A percentile compares a stretch with the other conserved stretches of the same genome.
Conservation (phyloP, 441 rosid genomes). For the Populus trichocarpa region DNA sequence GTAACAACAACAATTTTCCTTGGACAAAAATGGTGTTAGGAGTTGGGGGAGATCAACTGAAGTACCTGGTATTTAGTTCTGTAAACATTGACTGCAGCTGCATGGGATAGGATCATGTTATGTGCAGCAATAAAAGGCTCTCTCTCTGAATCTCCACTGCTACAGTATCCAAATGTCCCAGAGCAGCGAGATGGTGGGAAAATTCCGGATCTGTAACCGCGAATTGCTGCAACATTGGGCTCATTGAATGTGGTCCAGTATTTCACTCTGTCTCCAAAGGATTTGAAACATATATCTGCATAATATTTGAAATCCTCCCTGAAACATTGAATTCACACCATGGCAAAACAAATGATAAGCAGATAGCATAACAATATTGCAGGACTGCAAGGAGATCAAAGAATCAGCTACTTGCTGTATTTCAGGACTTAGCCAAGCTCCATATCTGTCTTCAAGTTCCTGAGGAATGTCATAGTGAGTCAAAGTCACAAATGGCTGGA, state of each 20-base stretch:
- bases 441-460: constrained; percentile 62
- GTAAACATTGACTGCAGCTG: constrained; percentile 50
- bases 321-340: constrained; percentile 5
- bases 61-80: constrained; percentile 60
- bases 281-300: constrained; percentile 54
- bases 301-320: constrained; percentile 65
- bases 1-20: neutral
- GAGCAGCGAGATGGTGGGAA: constrained; percentile 70
- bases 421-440: constrained; percentile 59
- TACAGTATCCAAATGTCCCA: constrained; percentile 52
- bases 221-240: constrained; percentile 46
- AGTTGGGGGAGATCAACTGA: neutral
- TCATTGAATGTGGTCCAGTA: constrained; percentile 68
- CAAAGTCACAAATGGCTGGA: constrained; percentile 63
- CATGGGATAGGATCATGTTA: constrained; percentile 66
- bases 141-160: constrained; percentile 52
- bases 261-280: constrained; percentile 61
- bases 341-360: neutral
- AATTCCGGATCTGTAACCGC: constrained; percentile 37
- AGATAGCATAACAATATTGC: neutral
- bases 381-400: neutral
- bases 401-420: constrained; percentile 33
- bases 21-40: neutral
- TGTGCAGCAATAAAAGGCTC: constrained; percentile 76
- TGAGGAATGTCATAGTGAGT: constrained; percentile 67